Base-by-base conservation (phyloP, 106 monocot species). In the Iris macrosiphon region DNA sequence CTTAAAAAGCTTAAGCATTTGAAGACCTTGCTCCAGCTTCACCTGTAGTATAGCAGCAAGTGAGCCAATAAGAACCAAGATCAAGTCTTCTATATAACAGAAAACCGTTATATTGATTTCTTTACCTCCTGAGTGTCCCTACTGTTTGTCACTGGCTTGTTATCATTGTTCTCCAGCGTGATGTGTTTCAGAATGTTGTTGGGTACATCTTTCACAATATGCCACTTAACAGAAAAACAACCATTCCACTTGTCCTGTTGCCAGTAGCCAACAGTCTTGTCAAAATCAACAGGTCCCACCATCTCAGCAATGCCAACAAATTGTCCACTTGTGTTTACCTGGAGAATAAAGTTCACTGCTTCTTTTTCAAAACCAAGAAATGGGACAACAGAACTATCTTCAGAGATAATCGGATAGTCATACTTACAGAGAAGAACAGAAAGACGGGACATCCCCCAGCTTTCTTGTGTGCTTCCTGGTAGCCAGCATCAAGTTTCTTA, bases 231-330 rank as follows among this genome's bases (percentile, higher is more conserved):
- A 67, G 79, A 49, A 52, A 95, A 82, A 63, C 85, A 89, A 7
- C 95, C 95, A 63, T 34, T 85, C 95, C 95, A 96, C 67, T 96
- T 96, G 49, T 82, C 85, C 51, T 96, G 89, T 68, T 96, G 95
- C 95, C 89, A 96, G 62, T 82, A 89, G 3, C 80, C 85, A 3
- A 96, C 77, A n/a, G 78, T 85, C 53, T 83, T 85, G 55, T 96
- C 55, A 47, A 96, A 96, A 74, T 96, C 95, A 50, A 96, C 95
- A 3, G 74, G 73, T 15, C 95, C 82, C 8, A 72, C 59, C 95
- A 96, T 96, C 55, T 96, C 95, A n/a, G 95, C 95, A 51, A 80
- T 77, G 40, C 95, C 95, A 51, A 89, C 82, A 67, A 96, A 96
- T 39, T 96, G 95, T 12, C 89, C 85, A 47, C 95, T 96, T 5